A percentile compares a stretch with the other conserved stretches of the same genome.
Conservation (phyloP, 176 grass and related monocot genomes). For the Juncus effusus region DNA sequence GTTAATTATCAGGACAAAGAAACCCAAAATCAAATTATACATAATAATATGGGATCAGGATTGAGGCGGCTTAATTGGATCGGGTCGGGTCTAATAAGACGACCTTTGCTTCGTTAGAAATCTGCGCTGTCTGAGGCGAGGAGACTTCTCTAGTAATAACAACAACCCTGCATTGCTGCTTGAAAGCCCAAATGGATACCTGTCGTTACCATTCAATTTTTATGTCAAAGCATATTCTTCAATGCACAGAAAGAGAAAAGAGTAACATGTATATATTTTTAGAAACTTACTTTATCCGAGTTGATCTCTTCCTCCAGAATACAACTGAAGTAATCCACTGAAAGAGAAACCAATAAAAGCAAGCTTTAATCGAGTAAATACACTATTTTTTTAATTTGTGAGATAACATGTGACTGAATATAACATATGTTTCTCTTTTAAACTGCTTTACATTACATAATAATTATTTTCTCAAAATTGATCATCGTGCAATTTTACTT, state of each 20-base stretch:
- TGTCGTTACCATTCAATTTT: conserved; percentile 27
- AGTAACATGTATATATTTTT: neutral
- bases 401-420: no score
- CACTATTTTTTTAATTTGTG: no score
- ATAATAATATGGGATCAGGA: neutral
- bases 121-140: conserved; percentile 28
- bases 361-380: neutral
- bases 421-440: no score
- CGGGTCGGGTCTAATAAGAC: conserved; percentile 19
- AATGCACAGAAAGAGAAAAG: neutral
- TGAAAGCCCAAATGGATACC: conserved; percentile 74
- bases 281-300: conserved; percentile 27
- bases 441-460: no score
- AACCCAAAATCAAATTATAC: neutral
- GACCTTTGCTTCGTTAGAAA: conserved; percentile 25
- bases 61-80: conserved; percentile 10
- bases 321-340: conserved; percentile 32
- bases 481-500: no score
- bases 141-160: conserved; percentile 73
- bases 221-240: neutral
- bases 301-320: conserved; percentile 35
- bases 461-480: no score
- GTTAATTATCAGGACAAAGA: conserved; percentile 7
- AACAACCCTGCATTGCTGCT: conserved; percentile 73
- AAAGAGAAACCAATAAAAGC: conserved; percentile 14